A percentile compares a stretch with the other conserved stretches of the same genome.
Conservation (phyloP, 768 basidiomycete genomes). For the Lactifluus echinatus region DNA sequence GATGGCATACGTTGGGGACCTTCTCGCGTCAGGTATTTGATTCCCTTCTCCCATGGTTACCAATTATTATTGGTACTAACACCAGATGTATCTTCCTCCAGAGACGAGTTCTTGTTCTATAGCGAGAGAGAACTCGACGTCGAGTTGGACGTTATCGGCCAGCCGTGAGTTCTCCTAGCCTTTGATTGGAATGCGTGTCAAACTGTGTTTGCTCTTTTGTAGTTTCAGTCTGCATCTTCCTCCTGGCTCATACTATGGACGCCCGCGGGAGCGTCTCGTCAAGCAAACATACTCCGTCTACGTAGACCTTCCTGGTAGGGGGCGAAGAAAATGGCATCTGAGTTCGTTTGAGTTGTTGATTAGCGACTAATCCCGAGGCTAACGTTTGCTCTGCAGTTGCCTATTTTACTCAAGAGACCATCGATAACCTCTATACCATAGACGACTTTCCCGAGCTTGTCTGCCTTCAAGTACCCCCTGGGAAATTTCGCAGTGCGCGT, state of each 20-base stretch:
- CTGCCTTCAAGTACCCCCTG: slow-evolving; percentile 27
- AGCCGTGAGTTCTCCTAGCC: slow-evolving; percentile 11
- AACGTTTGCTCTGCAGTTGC: slow-evolving; percentile 26
- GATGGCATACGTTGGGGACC: slow-evolving; percentile 68
- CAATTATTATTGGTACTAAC: neutral
- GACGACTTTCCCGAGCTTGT: slow-evolving; percentile 29
- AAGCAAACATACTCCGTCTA: slow-evolving; percentile 80
- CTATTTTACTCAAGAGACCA: slow-evolving; percentile 31
- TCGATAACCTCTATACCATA: slow-evolving; percentile 25
- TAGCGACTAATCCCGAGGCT: neutral
- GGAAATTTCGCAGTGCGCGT: slow-evolving; percentile 29
- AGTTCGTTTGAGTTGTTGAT: slow-evolving; percentile 38
- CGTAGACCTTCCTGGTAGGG: slow-evolving; percentile 48
- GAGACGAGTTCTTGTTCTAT: slow-evolving; percentile 70
- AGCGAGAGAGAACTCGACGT: slow-evolving; percentile 49
- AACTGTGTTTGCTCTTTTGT: slow-evolving; percentile 16
- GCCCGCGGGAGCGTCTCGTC: slow-evolving; percentile 43
- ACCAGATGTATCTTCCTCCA: neutral
- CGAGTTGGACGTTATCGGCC: slow-evolving; percentile 21
- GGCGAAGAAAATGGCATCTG: slow-evolving; percentile 75
- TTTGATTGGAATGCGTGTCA: slow-evolving; percentile 3
- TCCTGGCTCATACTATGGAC: slow-evolving; percentile 24
- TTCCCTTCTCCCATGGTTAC: neutral
- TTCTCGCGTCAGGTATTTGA: slow-evolving; percentile 60
- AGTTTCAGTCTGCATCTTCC: slow-evolving; percentile 22